phyloP scores from a whole-genome alignment of 2,329 filamentous ascomycete species.

The Penicillium sp. region DNA sequence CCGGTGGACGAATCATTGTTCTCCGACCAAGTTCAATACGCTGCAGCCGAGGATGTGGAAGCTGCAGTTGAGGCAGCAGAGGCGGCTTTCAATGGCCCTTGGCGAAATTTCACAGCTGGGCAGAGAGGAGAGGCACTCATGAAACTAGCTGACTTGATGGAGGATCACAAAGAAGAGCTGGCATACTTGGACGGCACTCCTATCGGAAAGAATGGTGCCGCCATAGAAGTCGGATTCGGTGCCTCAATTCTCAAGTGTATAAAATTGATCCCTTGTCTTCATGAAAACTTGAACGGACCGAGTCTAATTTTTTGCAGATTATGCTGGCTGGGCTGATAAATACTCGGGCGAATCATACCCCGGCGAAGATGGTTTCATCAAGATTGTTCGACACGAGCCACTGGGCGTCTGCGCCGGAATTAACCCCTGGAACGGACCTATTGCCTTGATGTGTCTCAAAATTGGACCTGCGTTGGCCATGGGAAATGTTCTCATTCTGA shows the following conservation, averaged over 20 bases:
- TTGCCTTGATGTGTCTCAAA: background rate
- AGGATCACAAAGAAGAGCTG: slow-evolving; percentile 8
- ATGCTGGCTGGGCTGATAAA: slow-evolving; percentile 17
- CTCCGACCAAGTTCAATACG: slow-evolving; percentile 19
- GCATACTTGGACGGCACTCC: background rate
- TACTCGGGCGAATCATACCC: slow-evolving; percentile 3
- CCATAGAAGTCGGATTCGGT: background rate
- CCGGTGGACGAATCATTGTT: slow-evolving; percentile 2
- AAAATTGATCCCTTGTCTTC: background rate
- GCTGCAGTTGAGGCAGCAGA: slow-evolving; percentile 55
- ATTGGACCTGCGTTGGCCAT: background rate
- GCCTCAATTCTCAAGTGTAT: background rate
- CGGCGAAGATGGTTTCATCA: slow-evolving; percentile 2
- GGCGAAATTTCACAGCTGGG: slow-evolving; percentile 46
- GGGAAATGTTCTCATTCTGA: background rate
- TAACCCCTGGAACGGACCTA: slow-evolving; percentile 2
- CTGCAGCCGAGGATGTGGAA: slow-evolving; percentile 54
- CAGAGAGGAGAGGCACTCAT: background rate
- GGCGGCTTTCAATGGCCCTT: slow-evolving; percentile 44
- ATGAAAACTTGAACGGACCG: too few relatives aligned
- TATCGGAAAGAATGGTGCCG: background rate
- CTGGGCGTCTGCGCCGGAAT: slow-evolving; percentile 58
- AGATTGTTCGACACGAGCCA: slow-evolving; percentile 64
- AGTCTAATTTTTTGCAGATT: background rate
- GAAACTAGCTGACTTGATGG: background rate